A percentile compares a stretch with the other conserved stretches of the same genome.
Evolutionary conservation across 108 stramenopile species (phyloP).

Genomic region (Chaetoceros tenuissimus): DNA sequence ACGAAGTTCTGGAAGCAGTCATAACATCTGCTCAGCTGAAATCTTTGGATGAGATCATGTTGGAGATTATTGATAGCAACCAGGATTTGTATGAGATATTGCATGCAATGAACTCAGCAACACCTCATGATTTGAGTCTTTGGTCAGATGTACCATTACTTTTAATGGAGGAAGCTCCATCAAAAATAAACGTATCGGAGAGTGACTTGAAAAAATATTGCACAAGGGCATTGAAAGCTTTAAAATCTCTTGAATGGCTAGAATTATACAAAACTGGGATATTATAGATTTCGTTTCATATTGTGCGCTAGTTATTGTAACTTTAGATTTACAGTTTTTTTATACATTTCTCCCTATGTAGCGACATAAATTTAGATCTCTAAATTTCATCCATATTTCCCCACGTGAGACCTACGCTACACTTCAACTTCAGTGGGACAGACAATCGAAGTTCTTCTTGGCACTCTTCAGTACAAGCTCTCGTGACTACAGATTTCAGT

Average conservation of each 20-base stretch:
- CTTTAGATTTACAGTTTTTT: too few relatives aligned
- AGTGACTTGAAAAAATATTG: constrained; percentile 16
- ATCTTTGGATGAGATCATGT: constrained; percentile 73
- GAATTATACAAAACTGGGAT: too few relatives aligned
- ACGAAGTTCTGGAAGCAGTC: constrained; percentile 39
- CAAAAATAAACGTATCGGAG: neutral
- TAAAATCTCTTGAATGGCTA: constrained; percentile 9
- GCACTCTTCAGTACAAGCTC: constrained; percentile 30
- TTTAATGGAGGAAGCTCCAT: constrained; percentile 17
- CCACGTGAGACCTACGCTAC: constrained; percentile 2
- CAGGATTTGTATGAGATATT: constrained; percentile 47
- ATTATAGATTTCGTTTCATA: too few relatives aligned
- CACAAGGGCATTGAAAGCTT: constrained; percentile 4
- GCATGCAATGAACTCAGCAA: constrained; percentile 39
- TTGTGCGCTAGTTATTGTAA: too few relatives aligned
- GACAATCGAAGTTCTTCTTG: constrained; percentile 15
- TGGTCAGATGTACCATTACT: constrained; percentile 40
- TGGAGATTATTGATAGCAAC: constrained; percentile 71
- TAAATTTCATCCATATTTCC: neutral
- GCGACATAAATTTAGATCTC: neutral
- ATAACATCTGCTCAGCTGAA: constrained; percentile 54
- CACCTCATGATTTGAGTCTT: constrained; percentile 59
- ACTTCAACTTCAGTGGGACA: constrained; percentile 4
- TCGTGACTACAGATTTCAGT: constrained; percentile 17
- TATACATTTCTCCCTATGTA: neutral